A percentile compares a stretch with the other conserved stretches of the same genome.
These are phyloP conservation scores for Takashimella tepidaria DNA, from an alignment of 1,284 basidiomycete species.

Conservation along the genomic window DNA sequence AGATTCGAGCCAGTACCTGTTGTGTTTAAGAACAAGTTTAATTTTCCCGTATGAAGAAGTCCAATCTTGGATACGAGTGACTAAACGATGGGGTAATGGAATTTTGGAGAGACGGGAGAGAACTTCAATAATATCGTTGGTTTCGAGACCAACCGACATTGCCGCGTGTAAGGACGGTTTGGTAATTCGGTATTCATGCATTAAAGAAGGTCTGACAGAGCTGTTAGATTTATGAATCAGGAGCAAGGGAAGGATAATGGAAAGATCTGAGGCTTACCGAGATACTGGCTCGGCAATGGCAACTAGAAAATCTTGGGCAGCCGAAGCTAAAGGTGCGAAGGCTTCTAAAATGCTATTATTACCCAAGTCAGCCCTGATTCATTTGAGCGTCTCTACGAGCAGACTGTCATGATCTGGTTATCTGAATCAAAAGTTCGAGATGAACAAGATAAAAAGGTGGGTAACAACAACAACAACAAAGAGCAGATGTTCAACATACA, in stretches of 20 bases:
- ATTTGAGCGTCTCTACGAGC: not conserved
- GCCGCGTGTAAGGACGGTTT: slow-evolving; percentile 97
- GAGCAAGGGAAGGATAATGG: too few species aligned
- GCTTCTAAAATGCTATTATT: slow-evolving; percentile 70
- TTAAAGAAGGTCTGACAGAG: slow-evolving; percentile 77
- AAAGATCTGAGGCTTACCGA: slow-evolving; percentile 59
- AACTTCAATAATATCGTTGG: slow-evolving; percentile 97
- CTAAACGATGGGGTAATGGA: slow-evolving; percentile 78
- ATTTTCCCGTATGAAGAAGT: slow-evolving; percentile 95
- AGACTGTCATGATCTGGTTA: too few species aligned
- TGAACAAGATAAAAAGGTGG: not conserved
- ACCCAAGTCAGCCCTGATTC: not conserved
- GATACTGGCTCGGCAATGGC: slow-evolving; percentile 99
- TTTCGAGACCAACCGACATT: slow-evolving; percentile 95
- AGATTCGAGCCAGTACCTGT: slow-evolving; percentile 92
- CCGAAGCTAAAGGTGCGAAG: slow-evolving; percentile 93
- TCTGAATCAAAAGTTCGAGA: too few species aligned
- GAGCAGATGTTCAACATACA: slow-evolving; percentile 46
- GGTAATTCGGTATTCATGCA: slow-evolving; percentile 99
- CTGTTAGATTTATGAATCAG: slow-evolving; percentile 4
- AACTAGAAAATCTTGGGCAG: slow-evolving; percentile 96
- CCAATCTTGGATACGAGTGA: slow-evolving; percentile 77
- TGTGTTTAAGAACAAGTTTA: slow-evolving; percentile 92
- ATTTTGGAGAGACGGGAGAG: slow-evolving; percentile 86
- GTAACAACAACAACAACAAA: not conserved